A percentile compares a stretch with the other conserved stretches of the same genome.
phyloP scores from a whole-genome alignment of 768 basidiomycete genomes.

The Mrakia frigida region DNA sequence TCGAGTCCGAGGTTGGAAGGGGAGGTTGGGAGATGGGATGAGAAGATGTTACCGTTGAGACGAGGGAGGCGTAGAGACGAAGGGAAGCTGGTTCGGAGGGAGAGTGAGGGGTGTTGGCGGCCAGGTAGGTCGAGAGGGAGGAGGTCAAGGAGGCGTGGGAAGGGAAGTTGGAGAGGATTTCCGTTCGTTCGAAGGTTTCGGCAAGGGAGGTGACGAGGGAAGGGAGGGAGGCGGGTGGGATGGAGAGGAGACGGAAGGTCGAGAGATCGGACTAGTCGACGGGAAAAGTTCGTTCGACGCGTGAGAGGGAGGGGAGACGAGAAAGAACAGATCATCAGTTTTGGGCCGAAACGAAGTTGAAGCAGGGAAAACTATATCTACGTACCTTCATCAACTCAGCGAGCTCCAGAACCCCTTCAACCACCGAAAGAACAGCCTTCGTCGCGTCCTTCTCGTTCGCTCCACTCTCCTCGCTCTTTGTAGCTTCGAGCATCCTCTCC shows the following conservation, averaged over 20 bases:
- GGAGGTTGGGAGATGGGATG: not conserved
- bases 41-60: not conserved
- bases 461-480: not conserved
- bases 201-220: constrained; percentile 22
- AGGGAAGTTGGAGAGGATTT: not conserved
- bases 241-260: not conserved
- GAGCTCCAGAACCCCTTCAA: constrained; percentile 11
- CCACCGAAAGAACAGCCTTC: not conserved
- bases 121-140: constrained; percentile 7
- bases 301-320: not conserved
- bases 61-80: not conserved
- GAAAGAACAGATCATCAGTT: not conserved
- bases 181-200: not conserved
- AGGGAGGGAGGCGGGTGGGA: constrained; percentile 15
- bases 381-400: constrained; percentile 23
- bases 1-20: not conserved
- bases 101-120: not conserved
- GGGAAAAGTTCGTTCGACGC: not conserved
- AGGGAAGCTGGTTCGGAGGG: not conserved
- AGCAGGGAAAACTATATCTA: not conserved
- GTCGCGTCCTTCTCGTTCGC: constrained; percentile 6
- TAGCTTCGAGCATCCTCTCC: not conserved
- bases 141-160: not conserved
- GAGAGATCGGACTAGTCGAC: constrained; percentile 8
- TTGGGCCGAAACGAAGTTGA: no score